phyloP scores from a whole-genome alignment of 176 grass and related monocot genomes.

The Lolium rigidum region DNA sequence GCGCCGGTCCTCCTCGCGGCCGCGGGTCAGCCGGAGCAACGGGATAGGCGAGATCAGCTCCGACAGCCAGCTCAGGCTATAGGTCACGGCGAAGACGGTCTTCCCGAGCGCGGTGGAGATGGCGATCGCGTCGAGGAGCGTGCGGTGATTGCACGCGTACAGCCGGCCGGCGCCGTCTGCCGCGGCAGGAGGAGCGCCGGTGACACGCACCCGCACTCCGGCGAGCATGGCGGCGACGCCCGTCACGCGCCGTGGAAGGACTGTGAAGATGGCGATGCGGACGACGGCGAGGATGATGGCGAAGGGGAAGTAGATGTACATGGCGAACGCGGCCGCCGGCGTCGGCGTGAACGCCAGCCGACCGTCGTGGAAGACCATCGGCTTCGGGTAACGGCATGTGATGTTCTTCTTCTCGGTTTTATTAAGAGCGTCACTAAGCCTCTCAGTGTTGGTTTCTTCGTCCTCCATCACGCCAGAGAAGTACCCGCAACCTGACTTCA shows the following conservation, averaged over 20 bases:
- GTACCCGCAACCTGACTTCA: conserved; percentile 26
- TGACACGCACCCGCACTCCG: conserved; percentile 52
- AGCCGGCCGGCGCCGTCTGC: conserved; percentile 26
- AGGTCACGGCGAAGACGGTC: conserved; percentile 49
- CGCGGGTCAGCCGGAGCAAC: conserved; percentile 54
- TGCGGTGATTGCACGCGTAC: conserved; percentile 79
- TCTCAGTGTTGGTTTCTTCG: background rate
- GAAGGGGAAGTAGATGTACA: conserved; percentile 79
- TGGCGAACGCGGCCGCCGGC: conserved; percentile 52
- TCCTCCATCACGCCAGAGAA: conserved; percentile 49
- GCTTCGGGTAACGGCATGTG: conserved; percentile 19
- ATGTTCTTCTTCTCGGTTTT: conserved; percentile 18
- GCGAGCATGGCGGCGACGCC: conserved; percentile 37
- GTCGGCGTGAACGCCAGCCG: conserved; percentile 68
- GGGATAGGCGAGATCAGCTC: conserved; percentile 68
- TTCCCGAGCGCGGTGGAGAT: conserved; percentile 54
- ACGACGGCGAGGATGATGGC: conserved; percentile 46
- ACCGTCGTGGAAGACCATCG: conserved; percentile 75
- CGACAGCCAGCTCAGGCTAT: conserved; percentile 64
- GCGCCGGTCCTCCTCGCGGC: conserved; percentile 50
- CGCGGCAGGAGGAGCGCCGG: background rate
- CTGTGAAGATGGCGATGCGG: conserved; percentile 49
- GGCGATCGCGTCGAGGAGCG: conserved; percentile 73
- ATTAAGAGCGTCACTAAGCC: background rate
- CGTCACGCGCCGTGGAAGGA: conserved; percentile 54